Evolutionary conservation across 2,329 filamentous ascomycete genomes (phyloP), one percentile per base, ranked within the genome.

Genomic region (Ascocoryne sarcoides): DNA sequence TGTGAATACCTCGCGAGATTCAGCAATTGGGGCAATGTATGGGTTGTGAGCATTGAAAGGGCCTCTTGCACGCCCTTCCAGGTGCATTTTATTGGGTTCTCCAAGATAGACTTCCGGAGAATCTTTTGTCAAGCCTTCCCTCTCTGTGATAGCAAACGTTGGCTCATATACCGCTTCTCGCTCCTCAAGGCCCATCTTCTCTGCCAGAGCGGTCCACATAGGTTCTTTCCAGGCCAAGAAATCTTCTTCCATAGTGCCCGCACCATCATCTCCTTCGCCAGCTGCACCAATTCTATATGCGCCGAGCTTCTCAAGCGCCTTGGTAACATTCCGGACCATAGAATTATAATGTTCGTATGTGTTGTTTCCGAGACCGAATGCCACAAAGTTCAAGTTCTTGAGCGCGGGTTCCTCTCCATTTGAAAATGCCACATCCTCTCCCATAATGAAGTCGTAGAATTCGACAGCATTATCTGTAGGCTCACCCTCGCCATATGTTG

Each of bases 291-390:
- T 86, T 52, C 87, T 76, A 58, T 79, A 73, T 10, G 84, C 92
- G 46, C 92, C 92, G 15, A 94, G 72, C 57, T 84, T 90, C 58
- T 79, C 72, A 44, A 98, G 69, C 47, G 79, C 80, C 62, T 83
- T 79, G 66, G 92, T 79, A 43, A 96, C 82, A 49, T 90, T 85
- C 62, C 90, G 87, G 45, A 98, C 89, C 87, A 98, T 95, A 38
- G 84, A 84, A 69, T 98, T 98, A 74, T 95, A 98, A 71, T 98
- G 92, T 62, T 98, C 92, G 62, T 98, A 98, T 19, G 92, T 96
- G 71, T 96, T 98, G 73, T 98, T 98, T 52, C 92, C 92, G 29
- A 98, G 79, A 58, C 92, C 92, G 57, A 98, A 98, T 42, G 88
- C 76, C 58, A 98, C 88, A 60, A 89, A 98, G 63, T 89, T 90